Base-by-base conservation (phyloP, 305 asterid genomes). In the Fraxinus albicans region DNA sequence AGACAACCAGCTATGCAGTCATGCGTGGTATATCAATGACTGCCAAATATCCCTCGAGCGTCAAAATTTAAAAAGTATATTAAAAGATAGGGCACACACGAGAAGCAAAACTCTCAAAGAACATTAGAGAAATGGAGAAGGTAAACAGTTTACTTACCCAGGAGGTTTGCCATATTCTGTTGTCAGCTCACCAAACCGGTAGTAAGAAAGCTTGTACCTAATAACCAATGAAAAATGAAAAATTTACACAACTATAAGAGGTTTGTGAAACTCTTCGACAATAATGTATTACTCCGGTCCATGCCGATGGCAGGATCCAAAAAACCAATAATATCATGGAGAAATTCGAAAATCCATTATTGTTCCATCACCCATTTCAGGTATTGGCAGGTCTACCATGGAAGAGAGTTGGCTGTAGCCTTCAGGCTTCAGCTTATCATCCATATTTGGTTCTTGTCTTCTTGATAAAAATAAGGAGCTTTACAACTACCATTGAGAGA, bases 101-200 rank as follows among this genome's bases (percentile, higher is more conserved):
- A 55, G 42, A 15, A 6, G 58, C 36, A 42, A 58, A 8, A 76
- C 34, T 23, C 47, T 33, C 58, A 78, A 69, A 53, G 50, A 29
- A 15, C 13, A 9, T 74, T 12, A 4, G 50, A 72, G 58, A 34
- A 67, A 55, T 38, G 17, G 44, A 3, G 58, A 58, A 36, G 76
- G 74, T 42, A 73, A 79, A 79, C 15, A 79, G 76, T 23, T 3
- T 80, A 88, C 96, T 91, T 86, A 96, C 98, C 99, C 99, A 29
- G 99, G 95, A 77, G 98, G 98, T 84, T 93, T 94, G 78, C 97
- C 98, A 80, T 92, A 91, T 85, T 96, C 98, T 38, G 99, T 96
- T 35, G 95, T 93, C 90, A 96, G 89, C 89, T 96, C 99, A 60
- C 98, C 98, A 86, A 96, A 95, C 77, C 98, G 98, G 84, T 95